A percentile compares a stretch with the other conserved stretches of the same genome.
Evolutionary conservation across 805 yeast species (phyloP).

Genomic region (Wickerhamiella brachini): DNA sequence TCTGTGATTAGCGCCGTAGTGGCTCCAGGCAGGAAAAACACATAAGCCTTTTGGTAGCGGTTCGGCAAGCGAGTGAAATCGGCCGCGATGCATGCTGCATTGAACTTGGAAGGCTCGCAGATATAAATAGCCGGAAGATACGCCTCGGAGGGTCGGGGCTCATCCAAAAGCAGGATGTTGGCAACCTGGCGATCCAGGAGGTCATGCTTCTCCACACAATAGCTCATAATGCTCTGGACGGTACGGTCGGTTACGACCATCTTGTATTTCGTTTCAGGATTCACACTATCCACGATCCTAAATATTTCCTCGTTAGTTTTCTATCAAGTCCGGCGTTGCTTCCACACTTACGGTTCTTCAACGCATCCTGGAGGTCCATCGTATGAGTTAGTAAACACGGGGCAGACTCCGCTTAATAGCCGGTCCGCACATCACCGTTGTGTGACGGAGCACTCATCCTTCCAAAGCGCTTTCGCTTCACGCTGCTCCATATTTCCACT

Average conservation of each 20-base stretch:
- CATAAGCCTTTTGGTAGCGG: constrained; percentile 64
- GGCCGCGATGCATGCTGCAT: constrained; percentile 61
- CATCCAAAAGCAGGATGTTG: constrained; percentile 52
- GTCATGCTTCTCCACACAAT: constrained; percentile 28
- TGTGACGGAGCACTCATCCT: too few relatives aligned
- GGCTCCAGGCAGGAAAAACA: constrained; percentile 54
- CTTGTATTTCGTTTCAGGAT: constrained; percentile 32
- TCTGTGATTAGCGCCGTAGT: constrained; percentile 10
- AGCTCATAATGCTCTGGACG: constrained; percentile 17
- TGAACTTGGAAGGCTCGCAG: constrained; percentile 52
- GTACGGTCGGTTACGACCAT: constrained; percentile 21
- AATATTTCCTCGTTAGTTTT: constrained; percentile 17
- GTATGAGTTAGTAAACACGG: not conserved
- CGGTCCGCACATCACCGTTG: too few relatives aligned
- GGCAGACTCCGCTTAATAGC: not conserved
- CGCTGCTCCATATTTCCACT: too few relatives aligned
- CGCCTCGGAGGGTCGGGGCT: constrained; percentile 43
- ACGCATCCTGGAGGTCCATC: constrained; percentile 3
- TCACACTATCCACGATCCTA: constrained; percentile 27
- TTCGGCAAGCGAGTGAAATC: constrained; percentile 54
- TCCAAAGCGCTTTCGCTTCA: too few relatives aligned
- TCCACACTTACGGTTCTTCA: constrained; percentile 3
- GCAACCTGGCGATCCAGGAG: constrained; percentile 24
- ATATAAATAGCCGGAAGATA: constrained; percentile 72
- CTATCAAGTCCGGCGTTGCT: not conserved